A percentile compares a stretch with the other conserved stretches of the same genome.
phyloP scores from a whole-genome alignment of 306 rosid genomes.

The Herpetospermum pedunculosum region DNA sequence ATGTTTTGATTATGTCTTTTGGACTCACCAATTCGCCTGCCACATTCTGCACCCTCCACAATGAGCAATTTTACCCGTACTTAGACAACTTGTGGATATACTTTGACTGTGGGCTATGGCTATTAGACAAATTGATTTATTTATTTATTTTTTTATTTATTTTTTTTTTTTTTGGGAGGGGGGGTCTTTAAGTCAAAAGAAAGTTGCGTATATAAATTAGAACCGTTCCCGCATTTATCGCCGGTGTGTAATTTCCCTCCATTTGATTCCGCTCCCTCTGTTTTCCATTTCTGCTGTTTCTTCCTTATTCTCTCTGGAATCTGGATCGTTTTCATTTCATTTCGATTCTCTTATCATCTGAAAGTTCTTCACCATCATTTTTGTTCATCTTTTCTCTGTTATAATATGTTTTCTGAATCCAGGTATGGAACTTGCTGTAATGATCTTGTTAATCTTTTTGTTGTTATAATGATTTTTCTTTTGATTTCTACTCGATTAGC shows the following conservation, averaged over 20 bases:
- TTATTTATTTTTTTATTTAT: neutral
- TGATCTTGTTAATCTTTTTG: neutral
- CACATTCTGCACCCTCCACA: too few species aligned
- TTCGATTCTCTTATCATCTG: neutral
- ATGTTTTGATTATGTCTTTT: too few species aligned
- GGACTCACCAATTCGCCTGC: too few species aligned
- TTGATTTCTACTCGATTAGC: neutral
- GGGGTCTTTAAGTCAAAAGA: neutral
- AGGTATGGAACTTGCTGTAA: conserved; percentile 2
- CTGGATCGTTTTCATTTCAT: neutral
- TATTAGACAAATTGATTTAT: too few species aligned
- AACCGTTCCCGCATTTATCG: conserved; percentile 6
- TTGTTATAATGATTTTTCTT: neutral
- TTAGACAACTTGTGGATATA: too few species aligned
- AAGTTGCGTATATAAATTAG: neutral
- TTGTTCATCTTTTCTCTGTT: neutral
- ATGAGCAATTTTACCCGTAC: too few species aligned
- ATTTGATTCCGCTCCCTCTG: conserved; percentile 7
- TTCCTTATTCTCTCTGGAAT: neutral
- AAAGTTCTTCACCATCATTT: neutral
- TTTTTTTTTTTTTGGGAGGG: neutral
- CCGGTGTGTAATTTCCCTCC: conserved; percentile 3
- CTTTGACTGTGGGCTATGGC: too few species aligned
- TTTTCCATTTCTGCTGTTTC: conserved; percentile 7
- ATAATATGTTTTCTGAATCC: neutral